A percentile compares a stretch with the other conserved stretches of the same genome.
Conservation (phyloP, 495 filamentous ascomycete species). For the Platismatia glauca region DNA sequence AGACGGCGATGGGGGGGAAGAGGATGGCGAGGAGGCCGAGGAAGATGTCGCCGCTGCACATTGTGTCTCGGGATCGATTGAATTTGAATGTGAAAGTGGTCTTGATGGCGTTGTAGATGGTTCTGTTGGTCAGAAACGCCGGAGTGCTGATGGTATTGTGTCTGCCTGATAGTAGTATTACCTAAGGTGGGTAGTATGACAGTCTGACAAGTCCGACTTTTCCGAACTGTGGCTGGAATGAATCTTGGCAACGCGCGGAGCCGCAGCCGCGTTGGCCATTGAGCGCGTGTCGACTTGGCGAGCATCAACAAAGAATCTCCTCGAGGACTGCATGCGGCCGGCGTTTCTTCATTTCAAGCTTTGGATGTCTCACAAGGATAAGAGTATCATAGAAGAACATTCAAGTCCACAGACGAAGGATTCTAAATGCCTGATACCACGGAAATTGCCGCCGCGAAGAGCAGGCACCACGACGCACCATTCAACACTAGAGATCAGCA, state of each 20-base stretch:
- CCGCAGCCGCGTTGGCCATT: slow-evolving; percentile 1
- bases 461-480: slow-evolving; percentile 8
- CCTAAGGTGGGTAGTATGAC: no score
- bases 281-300: neutral
- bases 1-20: slow-evolving; percentile 90
- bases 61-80: neutral
- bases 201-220: neutral
- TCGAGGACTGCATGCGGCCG: neutral
- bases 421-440: slow-evolving; percentile 16
- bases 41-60: slow-evolving; percentile 73
- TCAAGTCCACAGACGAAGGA: neutral
- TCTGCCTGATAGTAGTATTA: slow-evolving; percentile 14
- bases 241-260: neutral
- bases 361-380: neutral
- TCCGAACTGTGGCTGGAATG: neutral
- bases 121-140: neutral
- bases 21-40: slow-evolving; percentile 80
- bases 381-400: neutral
- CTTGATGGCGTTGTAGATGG: neutral
- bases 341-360: neutral
- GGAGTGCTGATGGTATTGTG: neutral
- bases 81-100: no score
- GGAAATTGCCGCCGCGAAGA: slow-evolving; percentile 10
- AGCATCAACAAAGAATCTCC: neutral
- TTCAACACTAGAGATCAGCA: neutral